Evolutionary conservation across 2,329 filamentous ascomycete genomes (phyloP).

Genomic region (Apiospora kogelbergensis): DNA sequence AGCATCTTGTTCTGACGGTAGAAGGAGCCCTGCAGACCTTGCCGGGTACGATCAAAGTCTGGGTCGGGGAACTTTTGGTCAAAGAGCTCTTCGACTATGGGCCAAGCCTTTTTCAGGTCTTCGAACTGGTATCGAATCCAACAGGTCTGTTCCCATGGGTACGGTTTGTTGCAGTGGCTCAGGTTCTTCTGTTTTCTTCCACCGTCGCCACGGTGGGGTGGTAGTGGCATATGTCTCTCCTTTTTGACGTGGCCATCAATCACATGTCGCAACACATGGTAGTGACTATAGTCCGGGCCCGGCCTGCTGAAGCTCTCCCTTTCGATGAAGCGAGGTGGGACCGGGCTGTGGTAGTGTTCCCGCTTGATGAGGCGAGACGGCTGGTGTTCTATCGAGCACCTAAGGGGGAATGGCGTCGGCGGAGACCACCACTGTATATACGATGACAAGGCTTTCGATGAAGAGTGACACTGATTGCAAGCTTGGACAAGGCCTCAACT

Average conservation of each 20-base stretch:
- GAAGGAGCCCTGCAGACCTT: constrained; percentile 30
- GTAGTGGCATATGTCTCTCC: neutral
- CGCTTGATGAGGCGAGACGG: neutral
- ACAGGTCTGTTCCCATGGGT: constrained; percentile 27
- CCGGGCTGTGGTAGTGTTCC: neutral
- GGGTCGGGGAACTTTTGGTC: constrained; percentile 22
- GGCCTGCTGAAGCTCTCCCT: neutral
- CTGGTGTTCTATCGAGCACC: neutral
- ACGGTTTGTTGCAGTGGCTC: constrained; percentile 32
- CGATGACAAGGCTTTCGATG: neutral
- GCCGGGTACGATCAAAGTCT: constrained; percentile 17
- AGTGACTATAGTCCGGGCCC: neutral
- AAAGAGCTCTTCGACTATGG: constrained; percentile 20
- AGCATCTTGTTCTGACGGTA: constrained; percentile 30
- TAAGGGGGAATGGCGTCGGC: neutral
- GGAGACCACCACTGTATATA: neutral
- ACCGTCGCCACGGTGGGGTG: neutral
- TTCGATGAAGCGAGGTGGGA: neutral
- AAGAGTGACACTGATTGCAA: neutral
- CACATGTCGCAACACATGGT: neutral
- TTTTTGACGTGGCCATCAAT: neutral
- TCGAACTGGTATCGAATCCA: constrained; percentile 30
- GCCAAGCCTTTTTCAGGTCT: constrained; percentile 26
- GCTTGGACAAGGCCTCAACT: neutral
- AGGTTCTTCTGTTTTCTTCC: constrained; percentile 9